These are phyloP conservation scores for Scutellaria galericulata DNA, from an alignment of 257 asterid genomes.

Conservation along the genomic window DNA sequence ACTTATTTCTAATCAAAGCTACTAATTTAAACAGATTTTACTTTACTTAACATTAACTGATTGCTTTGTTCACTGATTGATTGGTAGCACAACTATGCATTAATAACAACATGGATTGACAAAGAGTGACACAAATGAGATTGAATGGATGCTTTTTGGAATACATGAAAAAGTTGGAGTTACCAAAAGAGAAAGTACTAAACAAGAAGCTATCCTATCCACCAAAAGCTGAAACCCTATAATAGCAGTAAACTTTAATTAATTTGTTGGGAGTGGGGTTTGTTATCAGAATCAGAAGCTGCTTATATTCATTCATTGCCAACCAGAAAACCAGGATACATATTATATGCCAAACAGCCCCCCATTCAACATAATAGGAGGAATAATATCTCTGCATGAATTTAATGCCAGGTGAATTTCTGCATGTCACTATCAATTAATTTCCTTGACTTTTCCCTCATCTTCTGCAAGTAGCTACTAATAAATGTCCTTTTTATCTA, in stretches of 20 bases:
- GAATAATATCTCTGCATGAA: slow-evolving; percentile 27
- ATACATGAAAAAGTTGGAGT: not conserved
- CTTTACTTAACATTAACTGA: too few relatives aligned
- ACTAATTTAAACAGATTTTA: too few relatives aligned
- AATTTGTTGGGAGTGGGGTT: slow-evolving; percentile 26
- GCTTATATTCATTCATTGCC: slow-evolving; percentile 10
- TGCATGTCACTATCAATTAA: slow-evolving; percentile 34
- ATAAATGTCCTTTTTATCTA: not conserved
- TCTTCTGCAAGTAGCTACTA: not conserved
- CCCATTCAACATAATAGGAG: slow-evolving; percentile 33
- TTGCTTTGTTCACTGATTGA: too few relatives aligned
- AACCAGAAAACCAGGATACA: slow-evolving; percentile 12
- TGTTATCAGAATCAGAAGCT: slow-evolving; percentile 38
- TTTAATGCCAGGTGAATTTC: slow-evolving; percentile 47
- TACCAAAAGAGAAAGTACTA: slow-evolving; percentile 21
- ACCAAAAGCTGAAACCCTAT: slow-evolving; percentile 37
- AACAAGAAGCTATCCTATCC: slow-evolving; percentile 17
- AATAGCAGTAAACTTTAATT: too few relatives aligned
- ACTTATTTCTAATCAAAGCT: too few relatives aligned
- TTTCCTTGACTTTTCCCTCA: slow-evolving; percentile 17
- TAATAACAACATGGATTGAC: too few relatives aligned
- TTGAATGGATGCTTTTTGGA: not conserved
- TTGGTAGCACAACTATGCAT: too few relatives aligned
- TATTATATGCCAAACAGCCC: slow-evolving; percentile 38
- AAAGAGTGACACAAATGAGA: too few relatives aligned